phyloP scores from a whole-genome alignment of 129 eudicot species.

The Pittosporum tobira region DNA sequence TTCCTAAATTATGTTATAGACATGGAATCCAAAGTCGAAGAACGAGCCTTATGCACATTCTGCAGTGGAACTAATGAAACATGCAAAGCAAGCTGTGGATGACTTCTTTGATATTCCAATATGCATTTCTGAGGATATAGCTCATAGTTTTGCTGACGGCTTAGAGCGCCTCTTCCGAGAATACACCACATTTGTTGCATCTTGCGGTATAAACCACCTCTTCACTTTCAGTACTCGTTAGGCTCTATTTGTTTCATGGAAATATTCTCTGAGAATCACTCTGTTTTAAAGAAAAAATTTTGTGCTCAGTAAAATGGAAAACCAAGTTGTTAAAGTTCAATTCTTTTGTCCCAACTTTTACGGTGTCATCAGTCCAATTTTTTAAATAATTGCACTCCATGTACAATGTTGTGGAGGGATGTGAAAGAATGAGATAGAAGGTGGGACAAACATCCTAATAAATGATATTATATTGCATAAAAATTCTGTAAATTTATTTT shows the following conservation, averaged over 20 bases:
- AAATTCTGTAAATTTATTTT: too few relatives aligned
- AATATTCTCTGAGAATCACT: too few relatives aligned
- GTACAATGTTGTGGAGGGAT: too few relatives aligned
- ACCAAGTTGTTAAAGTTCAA: too few relatives aligned
- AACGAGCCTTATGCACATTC: slow-evolving; percentile 85
- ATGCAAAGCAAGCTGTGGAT: slow-evolving; percentile 45
- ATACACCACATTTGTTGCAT: slow-evolving; percentile 53
- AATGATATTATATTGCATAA: neutral
- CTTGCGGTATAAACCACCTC: slow-evolving; percentile 57
- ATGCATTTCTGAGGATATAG: slow-evolving; percentile 48
- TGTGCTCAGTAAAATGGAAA: too few relatives aligned
- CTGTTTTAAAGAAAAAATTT: too few relatives aligned
- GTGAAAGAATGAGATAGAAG: too few relatives aligned
- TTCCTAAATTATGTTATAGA: slow-evolving; percentile 23
- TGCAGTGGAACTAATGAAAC: slow-evolving; percentile 59
- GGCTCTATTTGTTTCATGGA: neutral
- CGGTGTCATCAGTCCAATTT: too few relatives aligned
- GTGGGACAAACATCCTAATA: too few relatives aligned
- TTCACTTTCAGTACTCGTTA: neutral
- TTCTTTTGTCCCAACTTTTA: too few relatives aligned
- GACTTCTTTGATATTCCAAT: slow-evolving; percentile 73
- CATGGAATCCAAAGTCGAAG: slow-evolving; percentile 98
- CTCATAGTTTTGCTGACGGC: slow-evolving; percentile 60
- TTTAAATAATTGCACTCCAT: too few relatives aligned
- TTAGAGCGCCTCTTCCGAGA: slow-evolving; percentile 47